Percentiles rank a stretch among this genome's conserved stretches.
These are phyloP conservation scores for Fusarium staphyleae DNA, from an alignment of 2,329 filamentous ascomycete genomes.

Conservation along the genomic window DNA sequence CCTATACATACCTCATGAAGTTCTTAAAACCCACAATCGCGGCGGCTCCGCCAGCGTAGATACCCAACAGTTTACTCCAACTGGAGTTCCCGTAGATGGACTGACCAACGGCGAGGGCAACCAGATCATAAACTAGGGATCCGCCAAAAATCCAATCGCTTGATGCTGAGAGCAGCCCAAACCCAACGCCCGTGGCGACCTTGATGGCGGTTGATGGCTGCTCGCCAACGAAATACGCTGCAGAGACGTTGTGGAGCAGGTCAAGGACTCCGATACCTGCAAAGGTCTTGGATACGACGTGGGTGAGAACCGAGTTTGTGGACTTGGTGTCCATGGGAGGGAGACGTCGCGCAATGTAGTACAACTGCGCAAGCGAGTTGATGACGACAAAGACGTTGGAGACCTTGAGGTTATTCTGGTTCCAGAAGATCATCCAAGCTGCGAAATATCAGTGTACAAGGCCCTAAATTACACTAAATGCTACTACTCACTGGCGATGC, in stretches of 20 bases:
- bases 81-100: neutral
- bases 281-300: constrained; percentile 12
- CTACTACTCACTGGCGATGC: neutral
- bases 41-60: neutral
- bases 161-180: neutral
- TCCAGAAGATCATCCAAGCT: constrained; percentile 9
- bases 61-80: neutral
- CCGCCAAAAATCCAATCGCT: constrained; percentile 4
- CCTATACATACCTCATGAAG: neutral
- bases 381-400: constrained; percentile 6
- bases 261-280: constrained; percentile 7
- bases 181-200: constrained; percentile 1
- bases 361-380: constrained; percentile 1
- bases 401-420: neutral
- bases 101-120: neutral
- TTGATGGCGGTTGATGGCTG: neutral
- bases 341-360: constrained; percentile 1
- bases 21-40: neutral
- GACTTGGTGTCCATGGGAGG: constrained; percentile 5
- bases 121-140: constrained; percentile 1
- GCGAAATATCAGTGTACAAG: neutral
- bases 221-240: neutral
- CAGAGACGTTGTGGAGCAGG: constrained; percentile 9
- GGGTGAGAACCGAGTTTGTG: constrained; percentile 4
- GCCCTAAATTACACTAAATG: neutral